Base-by-base conservation (phyloP, 495 filamentous ascomycete genomes). In the Achaetomiella virescens region DNA sequence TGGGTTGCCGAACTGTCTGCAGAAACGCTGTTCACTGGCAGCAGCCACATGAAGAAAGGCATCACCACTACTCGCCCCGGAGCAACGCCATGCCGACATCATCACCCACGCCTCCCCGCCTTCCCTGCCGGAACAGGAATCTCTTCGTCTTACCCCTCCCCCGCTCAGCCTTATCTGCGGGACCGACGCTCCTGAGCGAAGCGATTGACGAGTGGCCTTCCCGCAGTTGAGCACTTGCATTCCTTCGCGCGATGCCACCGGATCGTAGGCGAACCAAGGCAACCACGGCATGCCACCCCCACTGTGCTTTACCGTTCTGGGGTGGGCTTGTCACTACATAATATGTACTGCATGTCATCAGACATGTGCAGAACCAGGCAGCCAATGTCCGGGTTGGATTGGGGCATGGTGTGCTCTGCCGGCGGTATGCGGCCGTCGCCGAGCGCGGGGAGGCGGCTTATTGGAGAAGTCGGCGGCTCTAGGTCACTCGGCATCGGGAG, bases 211-310 rank as follows among this genome's bases (percentile, higher is more conserved):
- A 37, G 27, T 31, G 42, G 42, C 0, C 31, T 45, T 46, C 46
- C 54, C 62, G 60, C 60, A 65, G 52, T 60, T 65, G 62, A 65
- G 62, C 60, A 65, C 44, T 63, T 59, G 51, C 50, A 60, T 22
- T 52, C 36, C 41, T 43, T 46, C 42, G 48, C 48, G 54, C 55
- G 54, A 38, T 45, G 55, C 25, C 33, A 51, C 59, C 37, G 40
- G 36, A 36, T 21, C 51, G 36, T 51, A 60, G 43, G 21, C 24
- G 38, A 31, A 37, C 49, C 58, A 56, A 54, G 54, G 55, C 51
- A 52, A 29, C 20, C 35, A 41, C 27, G 4, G 27, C 27, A 31
- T 31, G 27, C 27, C 27, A 31, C 27, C 27, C 27, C 27, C 36
- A 43, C 42, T 55, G 20, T 51, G 48, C 48, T 57, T 54, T 56